A percentile compares a stretch with the other conserved stretches of the same genome.
Evolutionary conservation across 2,329 filamentous ascomycete species (phyloP).

Genomic region (Phyllosticta citribraziliensis): DNA sequence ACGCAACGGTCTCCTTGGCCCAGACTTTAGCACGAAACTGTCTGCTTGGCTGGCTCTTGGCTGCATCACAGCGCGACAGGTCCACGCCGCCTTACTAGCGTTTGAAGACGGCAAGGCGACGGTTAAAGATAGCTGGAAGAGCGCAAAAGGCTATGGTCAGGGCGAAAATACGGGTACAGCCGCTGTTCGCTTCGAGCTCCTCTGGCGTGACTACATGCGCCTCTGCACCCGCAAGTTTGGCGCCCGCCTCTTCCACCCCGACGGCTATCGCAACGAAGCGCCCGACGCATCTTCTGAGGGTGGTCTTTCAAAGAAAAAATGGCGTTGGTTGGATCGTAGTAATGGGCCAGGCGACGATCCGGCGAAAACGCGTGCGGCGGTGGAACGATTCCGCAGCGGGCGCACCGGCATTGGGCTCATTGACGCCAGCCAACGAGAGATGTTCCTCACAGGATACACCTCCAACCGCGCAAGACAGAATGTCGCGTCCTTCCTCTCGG

Average conservation of each 20-base stretch:
- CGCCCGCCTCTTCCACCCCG: constrained; percentile 51
- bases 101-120: constrained; percentile 54
- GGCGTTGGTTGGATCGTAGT: constrained; percentile 19
- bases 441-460: constrained; percentile 67
- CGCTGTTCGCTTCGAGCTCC: constrained; percentile 59
- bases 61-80: constrained; percentile 60
- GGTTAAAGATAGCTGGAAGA: constrained; percentile 21
- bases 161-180: constrained; percentile 65
- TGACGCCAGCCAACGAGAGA: constrained; percentile 65
- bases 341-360: constrained; percentile 34
- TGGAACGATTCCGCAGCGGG: constrained; percentile 55
- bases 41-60: constrained; percentile 65
- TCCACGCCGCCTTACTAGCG: constrained; percentile 56
- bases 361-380: constrained; percentile 26
- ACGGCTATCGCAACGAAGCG: constrained; percentile 50
- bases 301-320: constrained; percentile 16
- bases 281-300: constrained; percentile 22
- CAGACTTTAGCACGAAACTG: constrained; percentile 66
- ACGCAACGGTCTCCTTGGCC: constrained; percentile 60
- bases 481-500: constrained; percentile 62
- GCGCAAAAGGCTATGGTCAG: constrained; percentile 49
- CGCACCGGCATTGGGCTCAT: constrained; percentile 68
- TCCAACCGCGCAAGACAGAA: constrained; percentile 69
- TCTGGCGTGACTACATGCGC: constrained; percentile 77
- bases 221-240: constrained; percentile 64